A percentile compares a stretch with the other conserved stretches of the same genome.
phyloP scores from a whole-genome alignment of 148 eudicot genomes.

The Simmondsia chinensis region DNA sequence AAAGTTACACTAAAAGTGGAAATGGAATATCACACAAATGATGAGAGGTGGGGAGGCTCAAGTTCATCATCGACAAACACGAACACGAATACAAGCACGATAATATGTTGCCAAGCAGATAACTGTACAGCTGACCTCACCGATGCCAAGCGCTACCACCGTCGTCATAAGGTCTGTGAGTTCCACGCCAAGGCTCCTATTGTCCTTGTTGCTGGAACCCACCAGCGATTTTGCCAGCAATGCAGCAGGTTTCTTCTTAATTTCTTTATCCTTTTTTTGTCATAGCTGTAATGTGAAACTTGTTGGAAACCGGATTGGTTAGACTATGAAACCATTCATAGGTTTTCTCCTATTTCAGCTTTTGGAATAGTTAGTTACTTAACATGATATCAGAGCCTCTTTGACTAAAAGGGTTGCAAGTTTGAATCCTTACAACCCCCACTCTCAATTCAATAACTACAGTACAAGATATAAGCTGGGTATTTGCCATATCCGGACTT shows the following conservation, averaged over 20 bases:
- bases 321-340: neutral
- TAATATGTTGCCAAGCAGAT: conserved; percentile 52
- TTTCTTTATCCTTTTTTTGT: no score
- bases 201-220: conserved; percentile 34
- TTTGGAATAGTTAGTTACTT: no score
- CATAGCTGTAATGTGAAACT: no score
- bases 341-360: no score
- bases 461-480: no score
- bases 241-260: conserved; percentile 56
- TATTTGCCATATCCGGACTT: no score
- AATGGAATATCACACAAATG: conserved; percentile 17
- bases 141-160: conserved; percentile 64
- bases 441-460: no score
- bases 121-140: conserved; percentile 54
- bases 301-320: no score
- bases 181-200: conserved; percentile 65
- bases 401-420: no score
- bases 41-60: conserved; percentile 8
- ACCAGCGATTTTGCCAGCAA: conserved; percentile 85
- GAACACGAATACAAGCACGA: no score
- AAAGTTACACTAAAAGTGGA: neutral
- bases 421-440: no score
- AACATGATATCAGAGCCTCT: no score
- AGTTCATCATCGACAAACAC: neutral
- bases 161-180: conserved; percentile 80